Percentiles rank a stretch among this genome's conserved stretches.
Conservation (phyloP, 495 filamentous ascomycete genomes). For the Talaromyces thailandensis region DNA sequence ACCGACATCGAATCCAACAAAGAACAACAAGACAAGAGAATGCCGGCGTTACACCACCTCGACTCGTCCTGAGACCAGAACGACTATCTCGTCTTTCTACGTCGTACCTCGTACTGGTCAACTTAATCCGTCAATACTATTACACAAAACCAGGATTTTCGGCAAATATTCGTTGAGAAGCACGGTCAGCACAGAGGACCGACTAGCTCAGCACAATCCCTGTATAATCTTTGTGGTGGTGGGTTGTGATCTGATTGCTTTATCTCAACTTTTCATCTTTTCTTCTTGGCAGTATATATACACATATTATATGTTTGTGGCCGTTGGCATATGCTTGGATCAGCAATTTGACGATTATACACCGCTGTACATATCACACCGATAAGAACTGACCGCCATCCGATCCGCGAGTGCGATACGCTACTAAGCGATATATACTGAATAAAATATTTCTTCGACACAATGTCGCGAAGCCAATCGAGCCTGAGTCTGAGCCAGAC, state of each 20-base stretch:
- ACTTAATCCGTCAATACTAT: background rate
- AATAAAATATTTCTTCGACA: constrained; percentile 1
- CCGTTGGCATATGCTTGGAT: background rate
- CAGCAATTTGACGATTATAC: background rate
- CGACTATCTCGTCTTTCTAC: background rate
- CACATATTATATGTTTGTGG: background rate
- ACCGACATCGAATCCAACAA: background rate
- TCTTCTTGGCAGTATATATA: background rate
- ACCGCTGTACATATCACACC: background rate
- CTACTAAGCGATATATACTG: background rate
- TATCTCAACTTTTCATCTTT: background rate
- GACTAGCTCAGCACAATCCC: background rate
- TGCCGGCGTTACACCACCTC: background rate
- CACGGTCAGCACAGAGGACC: background rate
- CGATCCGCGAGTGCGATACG: background rate
- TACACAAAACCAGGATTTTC: background rate
- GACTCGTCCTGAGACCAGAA: constrained; percentile 1
- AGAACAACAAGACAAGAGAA: background rate
- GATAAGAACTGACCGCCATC: background rate
- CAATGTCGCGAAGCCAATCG: constrained; percentile 40
- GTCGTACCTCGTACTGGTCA: background rate
- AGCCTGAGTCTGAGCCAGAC: constrained; percentile 26
- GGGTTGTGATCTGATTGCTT: background rate
- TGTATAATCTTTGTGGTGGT: background rate
- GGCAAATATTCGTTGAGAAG: background rate